Evolutionary conservation across 2,329 filamentous ascomycete genomes (phyloP).

Genomic region (Ascocoryne sarcoides): DNA sequence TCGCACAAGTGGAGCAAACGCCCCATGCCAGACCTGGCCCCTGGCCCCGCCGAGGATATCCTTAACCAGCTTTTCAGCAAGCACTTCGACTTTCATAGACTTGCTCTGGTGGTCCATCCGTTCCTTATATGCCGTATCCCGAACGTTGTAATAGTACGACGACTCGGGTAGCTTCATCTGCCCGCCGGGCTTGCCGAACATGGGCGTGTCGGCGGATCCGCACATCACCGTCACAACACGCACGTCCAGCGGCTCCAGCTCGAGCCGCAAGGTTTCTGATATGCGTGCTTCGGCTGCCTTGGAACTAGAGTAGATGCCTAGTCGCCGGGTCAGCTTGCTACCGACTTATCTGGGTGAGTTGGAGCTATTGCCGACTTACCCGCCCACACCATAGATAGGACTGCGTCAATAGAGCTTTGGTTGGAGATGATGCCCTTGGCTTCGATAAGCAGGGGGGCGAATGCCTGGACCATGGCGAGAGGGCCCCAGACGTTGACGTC

Average conservation of each 20-base stretch:
- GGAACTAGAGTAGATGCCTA: slow-evolving; percentile 10
- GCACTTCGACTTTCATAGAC: too few relatives aligned
- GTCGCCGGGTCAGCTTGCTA: slow-evolving; percentile 11
- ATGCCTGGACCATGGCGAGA: slow-evolving; percentile 35
- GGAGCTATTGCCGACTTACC: slow-evolving; percentile 23
- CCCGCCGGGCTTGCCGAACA: too few relatives aligned
- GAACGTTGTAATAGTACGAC: too few relatives aligned
- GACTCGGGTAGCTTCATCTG: too few relatives aligned
- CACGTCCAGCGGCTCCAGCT: slow-evolving; percentile 12
- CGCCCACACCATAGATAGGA: slow-evolving; percentile 21
- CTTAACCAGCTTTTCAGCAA: too few relatives aligned
- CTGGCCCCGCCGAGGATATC: too few relatives aligned
- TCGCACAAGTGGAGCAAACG: too few relatives aligned
- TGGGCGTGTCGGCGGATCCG: slow-evolving; percentile 1
- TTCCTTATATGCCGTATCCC: too few relatives aligned
- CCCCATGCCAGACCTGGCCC: too few relatives aligned
- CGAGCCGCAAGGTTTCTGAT: slow-evolving; percentile 8
- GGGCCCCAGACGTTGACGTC: slow-evolving; percentile 36
- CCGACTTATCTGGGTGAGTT: slow-evolving; percentile 7
- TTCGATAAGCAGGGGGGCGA: slow-evolving; percentile 27
- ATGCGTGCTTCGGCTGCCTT: slow-evolving; percentile 6
- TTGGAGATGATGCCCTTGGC: slow-evolving; percentile 22
- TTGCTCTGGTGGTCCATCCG: too few relatives aligned
- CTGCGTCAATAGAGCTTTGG: slow-evolving; percentile 13
- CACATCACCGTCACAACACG: slow-evolving; percentile 4